Evolutionary conservation across 1,284 basidiomycete genomes (phyloP).

Genomic region (Sanguinoderma infundibulare): DNA sequence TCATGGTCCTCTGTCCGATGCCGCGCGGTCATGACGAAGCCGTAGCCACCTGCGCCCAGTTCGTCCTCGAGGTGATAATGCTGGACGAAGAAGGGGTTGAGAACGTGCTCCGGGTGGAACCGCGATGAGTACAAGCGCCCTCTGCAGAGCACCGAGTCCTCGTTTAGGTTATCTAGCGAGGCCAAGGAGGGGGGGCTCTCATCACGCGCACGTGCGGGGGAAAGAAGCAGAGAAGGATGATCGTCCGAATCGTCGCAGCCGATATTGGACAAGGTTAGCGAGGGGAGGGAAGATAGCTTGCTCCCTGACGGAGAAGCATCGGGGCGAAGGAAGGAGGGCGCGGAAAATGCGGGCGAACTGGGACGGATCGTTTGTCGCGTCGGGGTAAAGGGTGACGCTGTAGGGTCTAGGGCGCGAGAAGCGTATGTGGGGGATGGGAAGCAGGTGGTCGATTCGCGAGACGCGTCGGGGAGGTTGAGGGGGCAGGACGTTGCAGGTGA

Average conservation of each 20-base stretch:
- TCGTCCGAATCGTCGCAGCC: slow-evolving; percentile 27
- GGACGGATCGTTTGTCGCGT: slow-evolving; percentile 25
- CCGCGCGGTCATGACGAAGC: slow-evolving; percentile 85
- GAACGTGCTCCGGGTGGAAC: slow-evolving; percentile 63
- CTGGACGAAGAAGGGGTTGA: slow-evolving; percentile 70
- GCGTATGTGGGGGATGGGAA: slow-evolving; percentile 28
- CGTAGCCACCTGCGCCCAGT: slow-evolving; percentile 90
- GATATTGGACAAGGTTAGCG: slow-evolving; percentile 29
- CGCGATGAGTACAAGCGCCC: slow-evolving; percentile 53
- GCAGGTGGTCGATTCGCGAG: slow-evolving; percentile 32
- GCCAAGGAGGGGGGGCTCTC: slow-evolving; percentile 7
- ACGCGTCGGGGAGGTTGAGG: slow-evolving; percentile 33
- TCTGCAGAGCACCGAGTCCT: slow-evolving; percentile 27
- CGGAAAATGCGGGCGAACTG: slow-evolving; percentile 22
- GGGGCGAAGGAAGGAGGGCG: slow-evolving; percentile 23
- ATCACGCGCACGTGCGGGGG: slow-evolving; percentile 15
- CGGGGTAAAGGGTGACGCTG: slow-evolving; percentile 28
- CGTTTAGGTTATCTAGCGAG: slow-evolving; percentile 14
- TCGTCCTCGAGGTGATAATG: slow-evolving; percentile 78
- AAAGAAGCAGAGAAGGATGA: slow-evolving; percentile 25
- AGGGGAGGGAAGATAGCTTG: slow-evolving; percentile 28
- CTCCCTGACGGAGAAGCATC: slow-evolving; percentile 26
- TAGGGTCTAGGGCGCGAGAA: slow-evolving; percentile 24
- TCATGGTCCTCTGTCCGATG: slow-evolving; percentile 60
- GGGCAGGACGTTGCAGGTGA: slow-evolving; percentile 26